A percentile compares a stretch with the other conserved stretches of the same genome.
phyloP scores from a whole-genome alignment of 2,329 filamentous ascomycete species.

The Colletotrichum sp. region DNA sequence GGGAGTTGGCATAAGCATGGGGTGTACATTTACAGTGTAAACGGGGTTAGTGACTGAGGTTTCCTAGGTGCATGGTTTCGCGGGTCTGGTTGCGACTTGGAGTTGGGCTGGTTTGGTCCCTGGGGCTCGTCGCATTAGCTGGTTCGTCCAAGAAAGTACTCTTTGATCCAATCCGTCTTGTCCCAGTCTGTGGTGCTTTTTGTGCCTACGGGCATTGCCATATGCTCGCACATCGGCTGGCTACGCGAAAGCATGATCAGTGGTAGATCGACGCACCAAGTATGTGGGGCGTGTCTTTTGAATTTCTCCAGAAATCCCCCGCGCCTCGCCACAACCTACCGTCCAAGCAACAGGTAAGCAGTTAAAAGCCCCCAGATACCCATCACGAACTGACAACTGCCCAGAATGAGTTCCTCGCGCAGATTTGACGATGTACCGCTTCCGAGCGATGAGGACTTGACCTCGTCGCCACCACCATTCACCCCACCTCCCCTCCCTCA shows the following conservation, averaged over 20 bases:
- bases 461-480: background rate
- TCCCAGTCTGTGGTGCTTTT: background rate
- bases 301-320: background rate
- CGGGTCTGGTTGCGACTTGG: conserved; percentile 1
- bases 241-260: background rate
- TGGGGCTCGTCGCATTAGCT: conserved; percentile 13
- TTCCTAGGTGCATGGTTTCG: conserved; percentile 1
- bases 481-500: background rate
- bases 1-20: background rate
- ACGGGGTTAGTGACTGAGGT: background rate
- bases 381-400: background rate
- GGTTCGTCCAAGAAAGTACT: background rate
- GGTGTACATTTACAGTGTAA: conserved; percentile 17
- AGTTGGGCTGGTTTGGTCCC: conserved; percentile 6
- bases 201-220: background rate
- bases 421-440: background rate
- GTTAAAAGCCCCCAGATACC: background rate
- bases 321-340: background rate
- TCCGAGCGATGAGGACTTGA: background rate
- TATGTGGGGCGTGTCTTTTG: background rate
- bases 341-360: background rate
- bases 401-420: background rate
- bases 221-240: background rate
- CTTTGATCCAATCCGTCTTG: background rate
- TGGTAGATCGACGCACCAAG: background rate